These are phyloP conservation scores for Phytophthora citrophthora DNA, from an alignment of 352 stramenopile genomes.

Conservation along the genomic window DNA sequence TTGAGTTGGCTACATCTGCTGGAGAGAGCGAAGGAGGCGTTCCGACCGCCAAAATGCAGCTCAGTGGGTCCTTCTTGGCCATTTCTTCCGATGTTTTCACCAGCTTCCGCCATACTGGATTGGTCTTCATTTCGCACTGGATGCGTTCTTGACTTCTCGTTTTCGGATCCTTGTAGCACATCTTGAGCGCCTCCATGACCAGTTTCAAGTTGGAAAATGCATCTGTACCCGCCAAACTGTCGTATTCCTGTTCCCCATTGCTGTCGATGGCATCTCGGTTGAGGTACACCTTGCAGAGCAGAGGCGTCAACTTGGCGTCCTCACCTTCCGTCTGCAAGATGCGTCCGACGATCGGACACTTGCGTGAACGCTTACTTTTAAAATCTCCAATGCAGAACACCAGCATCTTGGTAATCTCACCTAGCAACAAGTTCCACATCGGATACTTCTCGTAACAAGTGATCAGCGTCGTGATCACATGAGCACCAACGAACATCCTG, in stretches of 20 bases:
- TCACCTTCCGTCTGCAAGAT: constrained; percentile 60
- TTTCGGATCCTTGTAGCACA: constrained; percentile 79
- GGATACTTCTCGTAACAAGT: constrained; percentile 86
- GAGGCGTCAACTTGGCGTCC: constrained; percentile 59
- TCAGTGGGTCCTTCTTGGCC: constrained; percentile 48
- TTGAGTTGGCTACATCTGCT: constrained; percentile 29
- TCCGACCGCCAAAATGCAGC: constrained; percentile 65
- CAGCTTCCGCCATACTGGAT: constrained; percentile 65
- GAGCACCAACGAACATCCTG: constrained; percentile 80
- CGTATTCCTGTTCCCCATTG: constrained; percentile 40
- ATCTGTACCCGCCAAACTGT: constrained; percentile 63
- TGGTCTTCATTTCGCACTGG: constrained; percentile 51
- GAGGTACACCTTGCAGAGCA: constrained; percentile 72
- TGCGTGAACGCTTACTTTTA: constrained; percentile 85
- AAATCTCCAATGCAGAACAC: constrained; percentile 87
- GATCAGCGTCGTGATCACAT: constrained; percentile 74
- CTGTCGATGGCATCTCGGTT: constrained; percentile 33
- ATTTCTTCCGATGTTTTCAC: constrained; percentile 60
- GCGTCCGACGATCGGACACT: constrained; percentile 79
- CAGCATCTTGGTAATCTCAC: constrained; percentile 88
- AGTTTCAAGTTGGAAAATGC: constrained; percentile 83
- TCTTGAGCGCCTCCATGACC: constrained; percentile 77
- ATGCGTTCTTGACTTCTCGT: constrained; percentile 78
- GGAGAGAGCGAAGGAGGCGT: constrained; percentile 38
- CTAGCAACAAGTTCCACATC: constrained; percentile 75